These are phyloP conservation scores for Limnanthes douglasii DNA, from an alignment of 345 rosid species.

Conservation along the genomic window DNA sequence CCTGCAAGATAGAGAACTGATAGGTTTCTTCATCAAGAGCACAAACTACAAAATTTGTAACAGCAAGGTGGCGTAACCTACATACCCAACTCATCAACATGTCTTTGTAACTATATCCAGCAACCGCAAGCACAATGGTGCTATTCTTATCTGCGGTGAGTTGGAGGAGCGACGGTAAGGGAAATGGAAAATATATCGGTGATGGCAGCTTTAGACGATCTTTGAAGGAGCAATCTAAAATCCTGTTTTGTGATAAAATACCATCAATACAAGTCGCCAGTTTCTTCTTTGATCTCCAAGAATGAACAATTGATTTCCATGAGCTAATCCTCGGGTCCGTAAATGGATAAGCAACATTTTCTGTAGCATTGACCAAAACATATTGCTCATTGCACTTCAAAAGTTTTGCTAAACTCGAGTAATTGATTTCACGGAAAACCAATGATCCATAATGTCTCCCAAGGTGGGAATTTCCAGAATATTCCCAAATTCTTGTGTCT, in stretches of 20 bases:
- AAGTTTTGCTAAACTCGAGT: constrained; percentile 31
- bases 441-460: constrained; percentile 53
- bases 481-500: constrained; percentile 54
- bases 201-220: constrained; percentile 15
- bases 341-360: constrained; percentile 10
- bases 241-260: constrained; percentile 15
- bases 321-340: constrained; percentile 9
- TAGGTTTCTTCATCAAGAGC: constrained; percentile 84
- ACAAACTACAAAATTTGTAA: constrained; percentile 66
- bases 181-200: constrained; percentile 31
- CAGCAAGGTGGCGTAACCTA: constrained; percentile 54
- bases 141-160: constrained; percentile 46
- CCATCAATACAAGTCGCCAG: constrained; percentile 28
- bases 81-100: constrained; percentile 97
- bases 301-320: constrained; percentile 17
- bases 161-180: constrained; percentile 55
- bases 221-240: constrained; percentile 16
- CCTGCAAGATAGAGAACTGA: constrained; percentile 62
- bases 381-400: constrained; percentile 35
- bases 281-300: constrained; percentile 23
- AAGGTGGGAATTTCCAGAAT: constrained; percentile 50
- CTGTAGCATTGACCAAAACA: constrained; percentile 23
- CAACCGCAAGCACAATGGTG: constrained; percentile 63
- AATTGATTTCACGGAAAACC: constrained; percentile 25
- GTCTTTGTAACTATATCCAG: constrained; percentile 89